A percentile compares a stretch with the other conserved stretches of the same genome.
Conservation (phyloP, 306 rosid species). For the Sindora glabra region DNA sequence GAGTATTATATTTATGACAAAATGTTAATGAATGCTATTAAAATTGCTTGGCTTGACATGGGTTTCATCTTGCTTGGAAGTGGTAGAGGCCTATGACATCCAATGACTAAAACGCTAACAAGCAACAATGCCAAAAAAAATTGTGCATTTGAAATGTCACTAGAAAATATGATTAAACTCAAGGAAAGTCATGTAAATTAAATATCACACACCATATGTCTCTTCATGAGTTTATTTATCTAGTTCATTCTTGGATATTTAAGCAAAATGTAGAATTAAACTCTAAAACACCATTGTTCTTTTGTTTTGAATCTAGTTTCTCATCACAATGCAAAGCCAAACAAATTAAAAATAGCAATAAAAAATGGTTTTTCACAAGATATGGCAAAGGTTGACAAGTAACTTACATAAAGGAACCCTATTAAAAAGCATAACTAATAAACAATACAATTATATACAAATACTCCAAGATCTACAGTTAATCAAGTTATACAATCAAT, state of each 20-base stretch:
- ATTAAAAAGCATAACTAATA: constrained; percentile 19
- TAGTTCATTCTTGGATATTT: constrained; percentile 67
- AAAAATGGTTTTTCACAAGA: constrained; percentile 63
- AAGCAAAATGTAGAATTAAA: constrained; percentile 62
- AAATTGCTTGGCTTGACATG: background rate
- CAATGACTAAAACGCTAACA: background rate
- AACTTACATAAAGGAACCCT: constrained; percentile 41
- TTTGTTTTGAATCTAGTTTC: constrained; percentile 51
- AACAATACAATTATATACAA: background rate
- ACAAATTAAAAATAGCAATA: constrained; percentile 62
- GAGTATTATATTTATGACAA: background rate
- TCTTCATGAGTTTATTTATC: constrained; percentile 80
- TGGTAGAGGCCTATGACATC: background rate
- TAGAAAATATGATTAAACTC: background rate
- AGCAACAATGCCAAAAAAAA: background rate
- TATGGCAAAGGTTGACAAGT: constrained; percentile 53
- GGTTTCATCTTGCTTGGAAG: background rate
- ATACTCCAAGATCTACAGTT: background rate
- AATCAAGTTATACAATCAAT: too few species aligned
- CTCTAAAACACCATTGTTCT: constrained; percentile 66
- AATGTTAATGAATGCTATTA: background rate
- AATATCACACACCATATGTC: constrained; percentile 57
- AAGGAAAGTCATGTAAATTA: background rate
- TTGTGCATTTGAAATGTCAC: background rate
- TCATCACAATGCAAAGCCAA: constrained; percentile 74